Percentiles rank a stretch among this genome's conserved stretches.
Evolutionary conservation across 1,139 yeast genomes (phyloP).

Genomic region (Casaregolazyma suthepensis): DNA sequence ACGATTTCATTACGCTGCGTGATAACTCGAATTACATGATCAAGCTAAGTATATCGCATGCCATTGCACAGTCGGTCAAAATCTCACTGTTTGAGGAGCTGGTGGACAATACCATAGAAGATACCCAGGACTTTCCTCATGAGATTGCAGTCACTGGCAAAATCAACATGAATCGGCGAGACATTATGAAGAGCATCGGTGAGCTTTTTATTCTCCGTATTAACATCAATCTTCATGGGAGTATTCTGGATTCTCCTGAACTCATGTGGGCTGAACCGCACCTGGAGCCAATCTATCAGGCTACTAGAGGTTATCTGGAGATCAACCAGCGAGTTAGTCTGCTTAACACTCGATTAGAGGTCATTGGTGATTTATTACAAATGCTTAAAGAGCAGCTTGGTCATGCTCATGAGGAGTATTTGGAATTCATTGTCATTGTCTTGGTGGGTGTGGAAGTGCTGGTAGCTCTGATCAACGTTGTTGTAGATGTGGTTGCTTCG

Average conservation of each 20-base stretch:
- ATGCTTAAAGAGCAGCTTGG: conserved; percentile 97
- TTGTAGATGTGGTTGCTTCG: conserved; percentile 10
- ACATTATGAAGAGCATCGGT: conserved; percentile 94
- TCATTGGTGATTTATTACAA: conserved; percentile 83
- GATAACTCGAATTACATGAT: conserved; percentile 90
- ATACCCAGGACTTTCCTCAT: conserved; percentile 93
- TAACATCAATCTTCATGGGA: conserved; percentile 80
- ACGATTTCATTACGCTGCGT: conserved; percentile 85
- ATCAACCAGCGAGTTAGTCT: conserved; percentile 88
- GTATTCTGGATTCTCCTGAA: conserved; percentile 92
- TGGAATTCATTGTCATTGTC: conserved; percentile 89
- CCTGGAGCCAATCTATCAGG: conserved; percentile 92
- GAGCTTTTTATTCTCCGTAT: conserved; percentile 87
- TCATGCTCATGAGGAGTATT: conserved; percentile 76
- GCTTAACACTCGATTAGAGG: conserved; percentile 86
- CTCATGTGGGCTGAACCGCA: conserved; percentile 99
- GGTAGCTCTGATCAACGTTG: conserved; percentile 72
- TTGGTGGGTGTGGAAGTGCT: conserved; percentile 87
- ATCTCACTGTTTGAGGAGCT: conserved; percentile 91
- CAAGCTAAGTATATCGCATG: conserved; percentile 88
- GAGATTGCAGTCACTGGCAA: conserved; percentile 93
- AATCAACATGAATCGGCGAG: conserved; percentile 88
- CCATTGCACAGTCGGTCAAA: conserved; percentile 87
- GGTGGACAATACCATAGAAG: conserved; percentile 93
- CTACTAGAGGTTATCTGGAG: conserved; percentile 89